A percentile compares a stretch with the other conserved stretches of the same genome.
Conservation (phyloP, 2,329 filamentous ascomycete species). For the Hysterium pulicare region DNA sequence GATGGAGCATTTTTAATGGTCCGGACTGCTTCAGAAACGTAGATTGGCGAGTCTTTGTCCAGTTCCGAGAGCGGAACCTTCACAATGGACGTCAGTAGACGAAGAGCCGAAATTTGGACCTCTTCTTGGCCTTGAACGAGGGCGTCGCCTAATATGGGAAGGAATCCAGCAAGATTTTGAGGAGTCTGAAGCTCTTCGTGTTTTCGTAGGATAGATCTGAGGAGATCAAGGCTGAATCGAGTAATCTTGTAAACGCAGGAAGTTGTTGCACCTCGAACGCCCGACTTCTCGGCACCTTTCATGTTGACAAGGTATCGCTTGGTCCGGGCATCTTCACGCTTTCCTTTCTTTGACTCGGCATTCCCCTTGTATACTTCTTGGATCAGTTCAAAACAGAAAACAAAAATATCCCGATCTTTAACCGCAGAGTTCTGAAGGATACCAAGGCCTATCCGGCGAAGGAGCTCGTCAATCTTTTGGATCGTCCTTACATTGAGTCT, state of each 20-base stretch:
- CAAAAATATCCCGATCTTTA: constrained; percentile 74
- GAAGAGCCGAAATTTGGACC: constrained; percentile 82
- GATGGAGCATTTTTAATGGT: constrained; percentile 72
- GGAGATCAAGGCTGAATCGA: constrained; percentile 81
- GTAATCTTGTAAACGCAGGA: constrained; percentile 84
- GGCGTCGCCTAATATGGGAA: constrained; percentile 85
- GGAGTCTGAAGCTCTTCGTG: constrained; percentile 76
- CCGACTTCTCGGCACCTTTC: constrained; percentile 71
- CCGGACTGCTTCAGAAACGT: constrained; percentile 80
- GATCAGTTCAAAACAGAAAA: constrained; percentile 94
- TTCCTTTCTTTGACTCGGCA: constrained; percentile 41
- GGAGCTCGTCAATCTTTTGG: constrained; percentile 84
- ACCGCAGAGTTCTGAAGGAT: constrained; percentile 77
- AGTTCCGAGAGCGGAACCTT: constrained; percentile 73
- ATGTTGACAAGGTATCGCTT: constrained; percentile 75
- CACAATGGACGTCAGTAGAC: constrained; percentile 78
- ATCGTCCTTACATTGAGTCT: constrained; percentile 80
- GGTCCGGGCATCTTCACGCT: constrained; percentile 42
- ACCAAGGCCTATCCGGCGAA: constrained; percentile 78
- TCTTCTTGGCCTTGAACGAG: constrained; percentile 84
- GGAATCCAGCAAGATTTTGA: constrained; percentile 76
- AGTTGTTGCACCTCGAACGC: constrained; percentile 67
- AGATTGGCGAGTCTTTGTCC: constrained; percentile 70
- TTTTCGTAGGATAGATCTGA: constrained; percentile 82
- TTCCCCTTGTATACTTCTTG: constrained; percentile 73